A percentile compares a stretch with the other conserved stretches of the same genome.
Evolutionary conservation across 2,329 filamentous ascomycete genomes (phyloP).

Genomic region (Chaetomium sp.): DNA sequence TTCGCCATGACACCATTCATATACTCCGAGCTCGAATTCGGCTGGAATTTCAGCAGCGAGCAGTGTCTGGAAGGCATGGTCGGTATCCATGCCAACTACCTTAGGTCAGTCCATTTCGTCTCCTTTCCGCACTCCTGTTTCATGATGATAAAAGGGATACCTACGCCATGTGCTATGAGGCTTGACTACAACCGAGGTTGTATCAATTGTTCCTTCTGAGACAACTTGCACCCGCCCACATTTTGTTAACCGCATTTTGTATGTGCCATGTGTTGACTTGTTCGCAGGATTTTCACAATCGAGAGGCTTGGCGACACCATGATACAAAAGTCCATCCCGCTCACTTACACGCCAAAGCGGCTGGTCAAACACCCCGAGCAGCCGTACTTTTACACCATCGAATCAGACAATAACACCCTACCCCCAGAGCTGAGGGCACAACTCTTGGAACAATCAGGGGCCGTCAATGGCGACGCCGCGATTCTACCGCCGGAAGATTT

Average conservation of each 20-base stretch:
- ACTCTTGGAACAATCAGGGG: slow-evolving; percentile 70
- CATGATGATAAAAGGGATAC: slow-evolving; percentile 68
- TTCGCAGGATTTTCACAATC: slow-evolving; percentile 78
- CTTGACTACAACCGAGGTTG: slow-evolving; percentile 48
- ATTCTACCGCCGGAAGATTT: slow-evolving; percentile 79
- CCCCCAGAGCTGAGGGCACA: slow-evolving; percentile 75
- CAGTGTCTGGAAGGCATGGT: slow-evolving; percentile 94
- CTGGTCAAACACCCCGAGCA: slow-evolving; percentile 86
- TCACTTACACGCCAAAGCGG: slow-evolving; percentile 87
- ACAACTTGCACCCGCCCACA: slow-evolving; percentile 3
- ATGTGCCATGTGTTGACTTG: slow-evolving; percentile 39
- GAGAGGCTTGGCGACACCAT: slow-evolving; percentile 84
- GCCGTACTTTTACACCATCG: slow-evolving; percentile 89
- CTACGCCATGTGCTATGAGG: slow-evolving; percentile 61
- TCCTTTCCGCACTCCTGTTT: slow-evolving; percentile 39
- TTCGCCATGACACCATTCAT: slow-evolving; percentile 92
- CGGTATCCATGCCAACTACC: slow-evolving; percentile 83
- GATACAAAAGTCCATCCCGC: slow-evolving; percentile 79
- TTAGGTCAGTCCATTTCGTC: slow-evolving; percentile 63
- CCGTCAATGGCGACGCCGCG: slow-evolving; percentile 71
- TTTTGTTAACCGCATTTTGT: neutral
- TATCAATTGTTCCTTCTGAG: slow-evolving; percentile 99
- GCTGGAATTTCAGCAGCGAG: slow-evolving; percentile 95
- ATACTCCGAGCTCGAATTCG: slow-evolving; percentile 86
- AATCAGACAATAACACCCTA: slow-evolving; percentile 90